These are phyloP conservation scores for Corylus americana DNA, from an alignment of 306 rosid genomes.

Conservation along the genomic window DNA sequence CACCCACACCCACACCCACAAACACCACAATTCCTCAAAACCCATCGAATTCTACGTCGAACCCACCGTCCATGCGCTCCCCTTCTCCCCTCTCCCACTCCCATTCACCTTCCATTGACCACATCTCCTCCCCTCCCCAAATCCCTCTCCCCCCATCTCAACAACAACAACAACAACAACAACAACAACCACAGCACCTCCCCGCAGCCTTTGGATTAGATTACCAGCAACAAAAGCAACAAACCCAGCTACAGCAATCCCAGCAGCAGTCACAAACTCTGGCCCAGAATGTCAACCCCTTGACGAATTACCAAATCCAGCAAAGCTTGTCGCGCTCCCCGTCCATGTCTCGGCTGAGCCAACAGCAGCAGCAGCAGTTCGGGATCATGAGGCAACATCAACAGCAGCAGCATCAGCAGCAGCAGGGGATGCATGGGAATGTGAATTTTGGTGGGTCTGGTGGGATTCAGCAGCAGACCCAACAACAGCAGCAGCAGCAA, in stretches of 20 bases:
- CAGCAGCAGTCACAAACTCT: slow-evolving; percentile 22
- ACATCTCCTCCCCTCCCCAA: slow-evolving; percentile 40
- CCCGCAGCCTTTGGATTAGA: slow-evolving; percentile 44
- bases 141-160: slow-evolving; percentile 51
- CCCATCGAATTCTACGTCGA: slow-evolving; percentile 34
- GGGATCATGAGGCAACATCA: slow-evolving; percentile 65
- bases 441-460: slow-evolving; percentile 76
- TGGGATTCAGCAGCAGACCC: slow-evolving; percentile 53
- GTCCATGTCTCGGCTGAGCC: slow-evolving; percentile 59
- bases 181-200: slow-evolving; percentile 30
- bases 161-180: slow-evolving; percentile 35
- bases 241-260: slow-evolving; percentile 24
- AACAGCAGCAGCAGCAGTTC: slow-evolving; percentile 72
- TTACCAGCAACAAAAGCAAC: slow-evolving; percentile 39
- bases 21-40: slow-evolving; percentile 35
- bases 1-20: not conserved
- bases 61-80: slow-evolving; percentile 42
- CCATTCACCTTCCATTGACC: slow-evolving; percentile 56
- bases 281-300: slow-evolving; percentile 46
- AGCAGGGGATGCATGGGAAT: slow-evolving; percentile 57
- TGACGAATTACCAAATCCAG: slow-evolving; percentile 59
- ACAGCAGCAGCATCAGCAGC: slow-evolving; percentile 46
- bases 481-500: slow-evolving; percentile 43
- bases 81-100: slow-evolving; percentile 53
- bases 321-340: slow-evolving; percentile 62